Base-by-base conservation (phyloP, 805 yeast genomes). In the Candida coquimbonensis region DNA sequence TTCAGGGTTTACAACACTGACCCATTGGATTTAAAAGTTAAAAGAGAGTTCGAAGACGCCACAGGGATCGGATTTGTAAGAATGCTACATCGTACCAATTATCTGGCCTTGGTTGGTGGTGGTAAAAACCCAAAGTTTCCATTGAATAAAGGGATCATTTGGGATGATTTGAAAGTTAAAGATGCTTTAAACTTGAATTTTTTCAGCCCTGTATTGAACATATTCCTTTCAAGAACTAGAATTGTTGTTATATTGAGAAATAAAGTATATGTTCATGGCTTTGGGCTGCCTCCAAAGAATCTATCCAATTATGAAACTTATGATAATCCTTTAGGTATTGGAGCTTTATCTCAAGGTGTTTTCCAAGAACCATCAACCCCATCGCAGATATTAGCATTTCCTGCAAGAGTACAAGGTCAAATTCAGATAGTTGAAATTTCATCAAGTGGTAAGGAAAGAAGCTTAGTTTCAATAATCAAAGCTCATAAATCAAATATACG, bases 41-140 rank as follows among this genome's bases (percentile, higher is more conserved):
- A 77, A 54, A 69, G 90, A 48, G 73, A 69, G 24, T 77, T 79
- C 53, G 65, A 51, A 9, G 59, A 52, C 43, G 57, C 49, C 25
- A 50, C 53, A 7, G 96, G 96, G 0, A 80, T 90, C 25, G 95
- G 93, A 2, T 68, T 73, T 32, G 78, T 85, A 2, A 70, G 82
- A 39, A 87, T 91, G 96, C 79, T 91, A 7, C 86, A 88, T 61
- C 75, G 96, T 38, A 89, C 97, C 0, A 91, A 91, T 65, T 90
- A 89, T 60, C 72, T 91, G 44, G 96, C 91, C 1, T 66, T 93
- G 38, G 87, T 89, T 0, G 96, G 97, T 1, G 96, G 96, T 16
- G 96, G 96, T 1, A 73, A 75, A 50, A 74, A 74, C 48, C 96
- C 96, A 21, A 73, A 78, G 49, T 87, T 79, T 56, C 85, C 96